Evolutionary conservation across 441 rosid genomes (phyloP), one percentile per base, ranked within the genome.

Genomic region (Sinapis alba): DNA sequence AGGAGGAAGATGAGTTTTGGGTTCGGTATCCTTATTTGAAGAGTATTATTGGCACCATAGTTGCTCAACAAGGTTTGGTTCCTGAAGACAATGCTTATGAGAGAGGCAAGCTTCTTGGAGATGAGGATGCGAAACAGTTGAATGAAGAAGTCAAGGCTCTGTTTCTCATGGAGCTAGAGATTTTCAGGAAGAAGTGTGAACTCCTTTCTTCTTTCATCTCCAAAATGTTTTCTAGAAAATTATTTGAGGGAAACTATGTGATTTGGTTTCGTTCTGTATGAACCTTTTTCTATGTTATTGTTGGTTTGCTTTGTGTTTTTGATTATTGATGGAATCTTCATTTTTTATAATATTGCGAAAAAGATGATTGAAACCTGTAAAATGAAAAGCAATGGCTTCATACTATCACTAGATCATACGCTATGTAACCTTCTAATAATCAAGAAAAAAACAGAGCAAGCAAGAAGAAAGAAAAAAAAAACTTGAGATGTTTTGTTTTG

Each of bases 1-100:
- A 57, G 54, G n/a, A n/a, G n/a, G 67, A 19, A 18, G 67, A 60
- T 13, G 66, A 45, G 47, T 71, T 60, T 20, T 61, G 68, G 75
- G 16, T 20, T 2, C 1, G 8, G 32, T 61, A 61, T 71, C 68
- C 75, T 10, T 28, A 61, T 20, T 0, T 61, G 23, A 71, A 61
- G 68, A 16, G 2, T 4, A 0, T n/a, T 5, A 6, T 61, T 30
- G 12, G 1, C 50, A 20, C 38, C 3, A n/a, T 19, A 6, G 45
- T 45, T 4, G 13, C 67, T 60, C 32, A 27, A 27, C n/a, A 26
- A 59, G 45, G 45, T 45, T 19, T 27, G 21, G 1, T 70, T 19
- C 2, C 58, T 1, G 43, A 27, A 5, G 8, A 19, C n/a, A 7
- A 5, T 5, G 64, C 10, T 12, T 70, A 43, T 28, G 47, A 71